These are phyloP conservation scores for Penicillium riverlandense DNA, from an alignment of 495 filamentous ascomycete species.

Conservation along the genomic window DNA sequence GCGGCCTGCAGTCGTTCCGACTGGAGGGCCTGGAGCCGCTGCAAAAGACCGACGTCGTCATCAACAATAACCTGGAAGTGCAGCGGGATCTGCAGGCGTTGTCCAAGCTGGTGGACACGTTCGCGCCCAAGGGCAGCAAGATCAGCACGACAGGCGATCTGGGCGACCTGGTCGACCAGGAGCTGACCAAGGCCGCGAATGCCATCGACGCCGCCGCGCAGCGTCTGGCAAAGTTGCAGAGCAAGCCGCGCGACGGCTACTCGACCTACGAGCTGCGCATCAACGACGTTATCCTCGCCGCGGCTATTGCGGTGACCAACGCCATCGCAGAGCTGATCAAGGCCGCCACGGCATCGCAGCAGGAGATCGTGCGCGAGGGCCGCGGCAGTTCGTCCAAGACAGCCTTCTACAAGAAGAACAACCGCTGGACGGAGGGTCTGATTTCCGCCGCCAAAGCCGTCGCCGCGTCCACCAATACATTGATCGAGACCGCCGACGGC, in stretches of 20 bases:
- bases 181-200: conserved; percentile 88
- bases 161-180: conserved; percentile 86
- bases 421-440: conserved; percentile 94
- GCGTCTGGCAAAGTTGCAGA: conserved; percentile 81
- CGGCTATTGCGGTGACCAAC: conserved; percentile 91
- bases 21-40: conserved; percentile 79
- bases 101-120: conserved; percentile 85
- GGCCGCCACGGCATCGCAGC: conserved; percentile 86
- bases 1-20: conserved; percentile 85
- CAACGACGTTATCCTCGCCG: conserved; percentile 89
- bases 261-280: conserved; percentile 95
- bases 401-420: conserved; percentile 99
- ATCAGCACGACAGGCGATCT: conserved; percentile 77
- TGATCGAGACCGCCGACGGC: conserved; percentile 96
- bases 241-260: conserved; percentile 88
- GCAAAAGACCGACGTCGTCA: conserved; percentile 89
- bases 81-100: conserved; percentile 84
- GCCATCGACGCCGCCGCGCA: conserved; percentile 89
- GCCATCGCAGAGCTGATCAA: conserved; percentile 95
- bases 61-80: conserved; percentile 94
- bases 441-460: conserved; percentile 97
- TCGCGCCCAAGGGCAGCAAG: conserved; percentile 77
- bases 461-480: conserved; percentile 79
- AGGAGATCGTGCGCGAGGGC: conserved; percentile 96
- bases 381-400: conserved; percentile 79